These are phyloP conservation scores for Dionaea muscipula DNA, from an alignment of 179 eudicot species.

Conservation along the genomic window DNA sequence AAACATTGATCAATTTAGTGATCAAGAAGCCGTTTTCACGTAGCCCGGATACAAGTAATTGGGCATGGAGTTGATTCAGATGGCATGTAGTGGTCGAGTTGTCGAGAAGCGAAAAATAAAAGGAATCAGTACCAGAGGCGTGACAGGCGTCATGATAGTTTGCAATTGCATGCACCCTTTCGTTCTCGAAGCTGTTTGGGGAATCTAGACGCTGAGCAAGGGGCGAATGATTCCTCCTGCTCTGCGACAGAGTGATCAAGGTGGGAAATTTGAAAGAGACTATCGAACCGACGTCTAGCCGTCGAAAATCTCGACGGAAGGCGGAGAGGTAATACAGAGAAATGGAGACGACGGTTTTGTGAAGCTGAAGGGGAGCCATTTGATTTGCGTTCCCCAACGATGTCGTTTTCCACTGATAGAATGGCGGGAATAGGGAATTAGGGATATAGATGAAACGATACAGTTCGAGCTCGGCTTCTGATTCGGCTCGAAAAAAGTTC, in stretches of 20 bases:
- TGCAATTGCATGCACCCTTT: not conserved
- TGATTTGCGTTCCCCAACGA: too few relatives aligned
- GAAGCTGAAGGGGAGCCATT: too few relatives aligned
- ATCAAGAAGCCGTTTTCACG: conserved; percentile 33
- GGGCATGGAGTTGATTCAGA: conserved; percentile 40
- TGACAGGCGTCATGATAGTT: conserved; percentile 4
- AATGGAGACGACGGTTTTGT: not conserved
- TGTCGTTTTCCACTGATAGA: too few relatives aligned
- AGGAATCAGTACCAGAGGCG: conserved; percentile 10
- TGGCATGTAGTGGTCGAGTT: conserved; percentile 22
- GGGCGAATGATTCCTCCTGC: conserved; percentile 8
- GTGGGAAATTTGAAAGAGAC: conserved; percentile 2
- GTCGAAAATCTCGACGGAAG: not conserved
- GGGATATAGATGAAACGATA: too few relatives aligned
- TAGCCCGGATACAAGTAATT: conserved; percentile 25
- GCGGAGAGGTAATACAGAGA: not conserved
- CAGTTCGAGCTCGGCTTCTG: too few relatives aligned
- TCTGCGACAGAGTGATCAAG: not conserved
- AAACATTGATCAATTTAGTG: conserved; percentile 32
- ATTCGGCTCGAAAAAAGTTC: too few relatives aligned
- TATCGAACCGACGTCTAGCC: not conserved
- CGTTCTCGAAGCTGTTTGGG: not conserved
- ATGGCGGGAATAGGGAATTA: too few relatives aligned
- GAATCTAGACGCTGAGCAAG: conserved; percentile 7
- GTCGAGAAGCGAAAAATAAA: conserved; percentile 30